A percentile compares a stretch with the other conserved stretches of the same genome.
These are phyloP conservation scores for Crithidia acanthocephali DNA, from an alignment of 208 protist species.

Conservation along the genomic window DNA sequence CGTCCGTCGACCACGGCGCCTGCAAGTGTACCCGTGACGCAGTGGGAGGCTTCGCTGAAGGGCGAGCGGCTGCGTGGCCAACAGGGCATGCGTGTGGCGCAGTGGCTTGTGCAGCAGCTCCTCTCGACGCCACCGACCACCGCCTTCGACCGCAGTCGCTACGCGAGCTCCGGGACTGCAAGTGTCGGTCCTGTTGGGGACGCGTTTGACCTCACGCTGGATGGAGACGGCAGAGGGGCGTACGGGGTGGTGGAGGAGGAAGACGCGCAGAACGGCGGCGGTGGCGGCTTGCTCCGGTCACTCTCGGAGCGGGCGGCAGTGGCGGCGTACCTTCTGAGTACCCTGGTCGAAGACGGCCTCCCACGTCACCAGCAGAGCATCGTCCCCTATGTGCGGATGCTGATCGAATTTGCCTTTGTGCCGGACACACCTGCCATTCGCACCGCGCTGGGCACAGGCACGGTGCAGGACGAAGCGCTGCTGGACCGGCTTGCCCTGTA, in stretches of 20 bases:
- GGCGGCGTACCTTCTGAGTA: slow-evolving; percentile 58
- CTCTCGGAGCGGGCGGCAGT: slow-evolving; percentile 60
- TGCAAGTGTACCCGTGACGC: slow-evolving; percentile 12
- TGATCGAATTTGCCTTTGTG: slow-evolving; percentile 76
- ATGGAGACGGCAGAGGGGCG: background rate
- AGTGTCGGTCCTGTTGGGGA: background rate
- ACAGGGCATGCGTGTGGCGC: slow-evolving; percentile 18
- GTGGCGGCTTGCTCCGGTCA: slow-evolving; percentile 23
- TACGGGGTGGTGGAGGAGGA: background rate
- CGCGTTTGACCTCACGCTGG: background rate
- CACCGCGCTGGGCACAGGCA: slow-evolving; percentile 27
- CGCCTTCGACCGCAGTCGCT: slow-evolving; percentile 3
- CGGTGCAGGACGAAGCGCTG: slow-evolving; percentile 32
- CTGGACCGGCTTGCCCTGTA: slow-evolving; percentile 21
- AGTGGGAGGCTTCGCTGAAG: slow-evolving; percentile 18
- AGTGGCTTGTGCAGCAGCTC: slow-evolving; percentile 23
- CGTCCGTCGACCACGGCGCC: no score
- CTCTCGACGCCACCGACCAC: background rate
- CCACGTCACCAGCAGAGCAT: slow-evolving; percentile 67
- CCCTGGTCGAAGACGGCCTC: slow-evolving; percentile 42
- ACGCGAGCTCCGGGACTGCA: background rate
- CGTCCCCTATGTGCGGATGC: slow-evolving; percentile 53
- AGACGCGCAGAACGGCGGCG: slow-evolving; percentile 2
- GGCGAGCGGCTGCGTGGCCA: slow-evolving; percentile 18
- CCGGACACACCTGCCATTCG: slow-evolving; percentile 51